Evolutionary conservation across 2,329 filamentous ascomycete species (phyloP).

Genomic region (Fusarium sp.): DNA sequence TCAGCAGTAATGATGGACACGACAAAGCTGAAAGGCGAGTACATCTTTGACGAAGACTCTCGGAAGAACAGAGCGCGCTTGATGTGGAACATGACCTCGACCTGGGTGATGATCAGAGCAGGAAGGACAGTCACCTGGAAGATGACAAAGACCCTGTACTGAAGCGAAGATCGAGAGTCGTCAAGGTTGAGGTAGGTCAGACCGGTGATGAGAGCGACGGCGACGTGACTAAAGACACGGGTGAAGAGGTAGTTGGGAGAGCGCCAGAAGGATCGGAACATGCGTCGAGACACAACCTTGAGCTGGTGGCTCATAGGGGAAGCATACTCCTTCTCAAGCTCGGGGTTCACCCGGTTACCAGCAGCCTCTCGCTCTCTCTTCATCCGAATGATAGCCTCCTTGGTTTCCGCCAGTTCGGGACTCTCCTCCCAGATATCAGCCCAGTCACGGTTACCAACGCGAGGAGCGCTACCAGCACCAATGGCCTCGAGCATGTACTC

Average conservation of each 20-base stretch:
- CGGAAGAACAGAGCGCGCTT: constrained; percentile 84
- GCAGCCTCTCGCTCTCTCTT: constrained; percentile 64
- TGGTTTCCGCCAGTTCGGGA: constrained; percentile 71
- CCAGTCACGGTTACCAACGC: constrained; percentile 79
- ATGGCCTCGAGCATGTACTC: constrained; percentile 90
- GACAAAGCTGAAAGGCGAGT: constrained; percentile 80
- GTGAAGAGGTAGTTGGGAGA: constrained; percentile 91
- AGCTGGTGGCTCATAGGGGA: constrained; percentile 82
- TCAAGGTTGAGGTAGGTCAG: constrained; percentile 81
- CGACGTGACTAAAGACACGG: constrained; percentile 82
- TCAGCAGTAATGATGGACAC: constrained; percentile 81
- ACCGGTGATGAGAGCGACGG: constrained; percentile 79
- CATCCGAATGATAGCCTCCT: constrained; percentile 70
- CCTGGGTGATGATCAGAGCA: constrained; percentile 81
- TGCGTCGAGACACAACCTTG: constrained; percentile 74
- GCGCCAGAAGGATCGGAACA: constrained; percentile 82
- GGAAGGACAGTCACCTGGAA: constrained; percentile 89
- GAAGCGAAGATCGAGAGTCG: constrained; percentile 75
- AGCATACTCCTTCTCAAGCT: constrained; percentile 77
- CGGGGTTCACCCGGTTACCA: constrained; percentile 54
- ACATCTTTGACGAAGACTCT: constrained; percentile 85
- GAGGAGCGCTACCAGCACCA: constrained; percentile 74
- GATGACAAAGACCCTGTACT: constrained; percentile 87
- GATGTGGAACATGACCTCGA: constrained; percentile 81
- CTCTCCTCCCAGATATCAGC: constrained; percentile 79